These are phyloP conservation scores for Naganishia onofrii DNA, from an alignment of 768 basidiomycete genomes.

Conservation along the genomic window DNA sequence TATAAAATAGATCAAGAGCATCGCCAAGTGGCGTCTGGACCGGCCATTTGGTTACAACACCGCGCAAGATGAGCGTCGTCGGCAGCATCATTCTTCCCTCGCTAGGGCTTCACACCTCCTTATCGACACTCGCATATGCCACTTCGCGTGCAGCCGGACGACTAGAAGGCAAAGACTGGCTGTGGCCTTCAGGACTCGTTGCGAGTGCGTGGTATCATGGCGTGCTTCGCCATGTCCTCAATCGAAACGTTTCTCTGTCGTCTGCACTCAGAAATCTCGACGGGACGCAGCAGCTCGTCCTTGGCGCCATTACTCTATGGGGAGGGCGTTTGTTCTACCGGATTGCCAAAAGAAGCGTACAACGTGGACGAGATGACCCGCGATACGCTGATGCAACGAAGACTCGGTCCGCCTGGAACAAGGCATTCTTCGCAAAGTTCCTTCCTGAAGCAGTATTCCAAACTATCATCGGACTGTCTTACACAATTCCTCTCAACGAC, in stretches of 20 bases:
- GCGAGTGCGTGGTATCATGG: slow-evolving; percentile 36
- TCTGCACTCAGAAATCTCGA: slow-evolving; percentile 33
- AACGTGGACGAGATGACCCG: slow-evolving; percentile 36
- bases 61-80: background rate
- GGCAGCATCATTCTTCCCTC: slow-evolving; percentile 37
- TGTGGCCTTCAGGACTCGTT: slow-evolving; percentile 39
- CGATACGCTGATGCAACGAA: slow-evolving; percentile 33
- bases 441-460: slow-evolving; percentile 39
- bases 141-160: slow-evolving; percentile 30
- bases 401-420: slow-evolving; percentile 33
- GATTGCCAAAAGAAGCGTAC: slow-evolving; percentile 10
- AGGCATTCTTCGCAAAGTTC: slow-evolving; percentile 29
- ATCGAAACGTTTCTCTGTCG: slow-evolving; percentile 21
- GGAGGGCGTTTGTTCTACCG: slow-evolving; percentile 29
- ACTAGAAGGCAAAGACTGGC: slow-evolving; percentile 37
- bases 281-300: slow-evolving; percentile 32
- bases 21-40: too few species aligned
- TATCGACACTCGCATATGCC: slow-evolving; percentile 35
- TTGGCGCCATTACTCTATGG: slow-evolving; percentile 39
- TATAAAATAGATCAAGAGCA: too few species aligned
- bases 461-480: slow-evolving; percentile 38
- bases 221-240: slow-evolving; percentile 27
- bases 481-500: slow-evolving; percentile 32
- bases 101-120: slow-evolving; percentile 35
- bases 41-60: too few species aligned